These are phyloP conservation scores for Solanum pimpinellifolium DNA, from an alignment of 257 asterid genomes.

Conservation along the genomic window DNA sequence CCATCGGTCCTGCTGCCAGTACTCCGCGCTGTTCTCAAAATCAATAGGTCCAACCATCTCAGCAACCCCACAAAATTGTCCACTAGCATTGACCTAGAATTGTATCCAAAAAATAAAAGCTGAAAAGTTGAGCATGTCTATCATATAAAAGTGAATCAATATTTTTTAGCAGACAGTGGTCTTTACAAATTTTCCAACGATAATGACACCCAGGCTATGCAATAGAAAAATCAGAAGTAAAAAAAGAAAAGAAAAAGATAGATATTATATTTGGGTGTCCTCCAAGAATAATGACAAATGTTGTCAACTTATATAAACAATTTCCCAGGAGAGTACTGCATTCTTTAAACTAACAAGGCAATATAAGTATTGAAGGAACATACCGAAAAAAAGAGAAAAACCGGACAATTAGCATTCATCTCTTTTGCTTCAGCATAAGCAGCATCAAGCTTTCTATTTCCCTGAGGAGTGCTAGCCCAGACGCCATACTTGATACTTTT, in stretches of 20 bases:
- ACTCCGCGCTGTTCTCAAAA: constrained; percentile 85
- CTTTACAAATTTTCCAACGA: background rate
- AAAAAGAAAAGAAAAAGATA: background rate
- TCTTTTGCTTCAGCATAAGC: constrained; percentile 73
- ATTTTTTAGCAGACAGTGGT: background rate
- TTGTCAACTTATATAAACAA: background rate
- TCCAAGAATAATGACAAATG: background rate
- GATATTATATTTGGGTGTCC: background rate
- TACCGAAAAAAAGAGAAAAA: constrained; percentile 93
- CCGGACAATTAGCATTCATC: constrained; percentile 55
- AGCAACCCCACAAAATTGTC: constrained; percentile 97
- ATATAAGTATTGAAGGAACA: constrained; percentile 9
- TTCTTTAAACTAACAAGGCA: background rate
- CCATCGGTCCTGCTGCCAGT: constrained; percentile 99
- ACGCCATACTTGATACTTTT: constrained; percentile 83
- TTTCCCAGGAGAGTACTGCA: background rate
- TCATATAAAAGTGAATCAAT: background rate
- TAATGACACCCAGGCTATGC: background rate
- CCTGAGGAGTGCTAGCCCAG: constrained; percentile 98
- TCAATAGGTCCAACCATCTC: constrained; percentile 95
- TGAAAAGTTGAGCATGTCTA: background rate
- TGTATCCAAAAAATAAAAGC: background rate
- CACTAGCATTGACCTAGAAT: constrained; percentile 91
- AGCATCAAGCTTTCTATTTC: constrained; percentile 92
- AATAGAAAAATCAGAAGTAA: background rate